Conservation (phyloP, 1,284 basidiomycete genomes). For the Pseudozyma hubeiensis region DNA sequence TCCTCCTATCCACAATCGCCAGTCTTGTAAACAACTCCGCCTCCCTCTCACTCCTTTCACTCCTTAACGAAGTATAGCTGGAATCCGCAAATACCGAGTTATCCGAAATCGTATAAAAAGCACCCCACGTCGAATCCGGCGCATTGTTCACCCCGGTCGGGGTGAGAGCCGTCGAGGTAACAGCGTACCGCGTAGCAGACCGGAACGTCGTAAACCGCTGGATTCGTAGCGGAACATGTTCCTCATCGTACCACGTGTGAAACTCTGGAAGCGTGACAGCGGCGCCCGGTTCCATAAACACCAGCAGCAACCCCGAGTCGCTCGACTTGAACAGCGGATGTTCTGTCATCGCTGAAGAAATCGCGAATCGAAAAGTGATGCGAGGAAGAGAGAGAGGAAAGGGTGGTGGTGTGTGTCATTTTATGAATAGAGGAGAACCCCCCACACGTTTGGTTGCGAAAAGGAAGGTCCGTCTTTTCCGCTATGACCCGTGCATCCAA, state of each 20-base stretch:
- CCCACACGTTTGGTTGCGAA: background rate
- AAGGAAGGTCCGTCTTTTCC: slow-evolving; percentile 10
- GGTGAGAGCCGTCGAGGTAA: background rate
- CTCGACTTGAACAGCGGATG: slow-evolving; percentile 18
- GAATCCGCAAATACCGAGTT: slow-evolving; percentile 63
- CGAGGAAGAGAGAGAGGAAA: too few relatives aligned
- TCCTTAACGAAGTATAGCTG: slow-evolving; percentile 66
- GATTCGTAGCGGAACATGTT: slow-evolving; percentile 69
- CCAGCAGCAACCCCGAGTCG: slow-evolving; percentile 62
- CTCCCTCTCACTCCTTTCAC: slow-evolving; percentile 66
- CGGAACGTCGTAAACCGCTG: slow-evolving; percentile 28
- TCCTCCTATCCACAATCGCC: slow-evolving; percentile 68
- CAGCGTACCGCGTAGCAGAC: slow-evolving; percentile 28
- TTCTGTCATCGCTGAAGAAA: background rate
- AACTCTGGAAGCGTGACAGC: slow-evolving; percentile 60
- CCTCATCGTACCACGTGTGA: slow-evolving; percentile 70
- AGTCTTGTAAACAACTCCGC: slow-evolving; percentile 67
- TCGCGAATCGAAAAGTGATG: background rate
- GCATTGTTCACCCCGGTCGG: slow-evolving; percentile 18
- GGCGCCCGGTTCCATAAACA: slow-evolving; percentile 63
- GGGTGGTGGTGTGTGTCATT: too few relatives aligned
- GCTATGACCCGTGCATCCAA: background rate
- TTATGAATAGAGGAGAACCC: too few relatives aligned
- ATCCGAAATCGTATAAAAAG: slow-evolving; percentile 67
- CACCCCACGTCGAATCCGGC: slow-evolving; percentile 54